Evolutionary conservation across 2,329 filamentous ascomycete genomes (phyloP), one percentile per base, ranked within the genome.

Genomic region (Aspergillus fumigatiaffinis): DNA sequence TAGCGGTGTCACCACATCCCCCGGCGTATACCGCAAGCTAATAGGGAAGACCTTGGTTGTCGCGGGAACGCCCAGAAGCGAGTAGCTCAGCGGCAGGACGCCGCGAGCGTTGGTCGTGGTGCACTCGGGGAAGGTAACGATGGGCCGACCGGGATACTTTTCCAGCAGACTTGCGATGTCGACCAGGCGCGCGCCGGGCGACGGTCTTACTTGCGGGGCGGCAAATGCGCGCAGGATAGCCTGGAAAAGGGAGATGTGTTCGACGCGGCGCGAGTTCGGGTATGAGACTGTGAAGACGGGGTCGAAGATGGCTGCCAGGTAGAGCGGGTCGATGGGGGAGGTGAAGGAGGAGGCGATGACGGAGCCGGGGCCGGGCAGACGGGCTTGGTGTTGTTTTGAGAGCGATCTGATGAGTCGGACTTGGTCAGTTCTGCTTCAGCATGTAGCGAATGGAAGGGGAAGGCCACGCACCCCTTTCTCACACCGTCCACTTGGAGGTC

Each of bases 401-500:
- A 96, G 80, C 26, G 89, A 83, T 50, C 83, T 84, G 21, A 2
- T 4, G 28, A n/a, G 35, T 61, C 50, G 60, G 51, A 17, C 25
- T 17, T 23, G n/a, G 14, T 26, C 26, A 12, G 4, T 26, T 7
- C 7, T 8, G 48, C 32, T 7, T 8, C n/a, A 44, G 32, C 17
- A 51, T n/a, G 25, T 14, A 8, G 17, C 2, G 25, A 12, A 58
- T 51, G 46, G 59, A 17, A 12, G 6, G 20, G 46, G 59, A 17
- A 12, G 10, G 20, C 20, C 42, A 70, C 80, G 55, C 73, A 92
- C 77, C 94, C 94, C 77, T 92, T 90, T 76, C 91, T 92, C 54
- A 99, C 94, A 57, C 93, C 93, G 73, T 99, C 94, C 63, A 99
- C 91, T 74, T 97, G 93, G n/a, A 99, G 80, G 75, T 99, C 94